Evolutionary conservation across 257 asterid genomes (phyloP).

Genomic region (Solanum arcanum): DNA sequence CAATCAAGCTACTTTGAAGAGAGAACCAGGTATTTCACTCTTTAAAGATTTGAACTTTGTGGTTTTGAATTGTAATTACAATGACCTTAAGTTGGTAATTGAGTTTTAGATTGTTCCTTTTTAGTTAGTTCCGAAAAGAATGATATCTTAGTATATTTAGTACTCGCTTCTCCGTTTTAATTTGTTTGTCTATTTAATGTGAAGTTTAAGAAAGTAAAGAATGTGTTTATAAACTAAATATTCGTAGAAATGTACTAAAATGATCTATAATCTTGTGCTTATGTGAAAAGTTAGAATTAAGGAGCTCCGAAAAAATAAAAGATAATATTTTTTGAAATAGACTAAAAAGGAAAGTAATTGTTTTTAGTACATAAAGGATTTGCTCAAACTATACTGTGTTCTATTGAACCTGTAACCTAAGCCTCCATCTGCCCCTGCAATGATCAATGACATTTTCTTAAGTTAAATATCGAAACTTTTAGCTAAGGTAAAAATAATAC

Average conservation of each 20-base stretch:
- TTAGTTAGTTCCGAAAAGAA: not conserved
- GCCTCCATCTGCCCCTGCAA: not conserved
- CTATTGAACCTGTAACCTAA: not conserved
- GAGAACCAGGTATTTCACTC: conserved; percentile 62
- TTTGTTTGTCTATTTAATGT: not conserved
- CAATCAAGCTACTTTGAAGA: conserved; percentile 59
- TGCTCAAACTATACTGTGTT: not conserved
- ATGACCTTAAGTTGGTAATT: not conserved
- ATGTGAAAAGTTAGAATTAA: not conserved
- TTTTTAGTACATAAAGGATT: not conserved
- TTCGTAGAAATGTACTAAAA: not conserved
- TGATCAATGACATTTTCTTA: not conserved
- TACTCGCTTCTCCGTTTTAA: not conserved
- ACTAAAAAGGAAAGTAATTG: not conserved
- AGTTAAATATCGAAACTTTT: not conserved
- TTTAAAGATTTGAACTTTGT: not conserved
- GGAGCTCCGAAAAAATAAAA: not conserved
- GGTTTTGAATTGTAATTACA: not conserved
- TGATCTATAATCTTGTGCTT: not conserved
- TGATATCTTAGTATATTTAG: not conserved
- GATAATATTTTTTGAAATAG: not conserved
- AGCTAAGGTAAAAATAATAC: not conserved
- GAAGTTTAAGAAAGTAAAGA: not conserved
- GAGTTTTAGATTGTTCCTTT: not conserved
- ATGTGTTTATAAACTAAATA: not conserved